These are phyloP conservation scores for Blumeria graminis DNA, from an alignment of 2,329 filamentous ascomycete species.

Conservation along the genomic window DNA sequence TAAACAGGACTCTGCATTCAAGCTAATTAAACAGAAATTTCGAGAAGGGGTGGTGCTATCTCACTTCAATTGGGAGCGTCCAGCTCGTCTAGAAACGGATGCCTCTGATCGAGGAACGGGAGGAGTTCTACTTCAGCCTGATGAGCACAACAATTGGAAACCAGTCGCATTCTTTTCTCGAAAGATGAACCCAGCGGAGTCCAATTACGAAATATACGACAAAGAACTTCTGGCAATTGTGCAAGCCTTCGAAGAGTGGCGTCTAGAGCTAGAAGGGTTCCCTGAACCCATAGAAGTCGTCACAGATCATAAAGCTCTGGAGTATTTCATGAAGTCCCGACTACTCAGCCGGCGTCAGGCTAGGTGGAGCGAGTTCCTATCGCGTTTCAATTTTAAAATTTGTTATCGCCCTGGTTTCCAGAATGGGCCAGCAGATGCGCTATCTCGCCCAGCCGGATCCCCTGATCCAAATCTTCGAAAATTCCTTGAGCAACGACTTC, in stretches of 20 bases:
- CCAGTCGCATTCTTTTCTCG: neutral
- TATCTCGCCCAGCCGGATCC: neutral
- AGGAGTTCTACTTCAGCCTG: neutral
- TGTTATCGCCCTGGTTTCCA: neutral
- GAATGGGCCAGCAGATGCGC: neutral
- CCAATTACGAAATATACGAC: neutral
- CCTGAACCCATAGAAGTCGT: neutral
- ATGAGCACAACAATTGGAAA: neutral
- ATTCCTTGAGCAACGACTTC: neutral
- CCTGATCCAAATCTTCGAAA: neutral
- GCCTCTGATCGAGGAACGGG: neutral
- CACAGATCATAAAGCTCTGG: neutral
- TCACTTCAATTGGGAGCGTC: neutral
- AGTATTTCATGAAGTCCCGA: neutral
- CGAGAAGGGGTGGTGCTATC: neutral
- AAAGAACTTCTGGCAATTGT: neutral
- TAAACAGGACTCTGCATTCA: neutral
- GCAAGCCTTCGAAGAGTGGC: neutral
- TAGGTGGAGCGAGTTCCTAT: neutral
- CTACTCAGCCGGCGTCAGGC: neutral
- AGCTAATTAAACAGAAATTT: neutral
- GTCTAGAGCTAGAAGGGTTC: neutral
- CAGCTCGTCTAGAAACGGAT: neutral
- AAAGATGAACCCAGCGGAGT: neutral
- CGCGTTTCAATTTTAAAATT: neutral